phyloP scores from a whole-genome alignment of 108 stramenopile genomes.

The Nannochloropsis oceanica region DNA sequence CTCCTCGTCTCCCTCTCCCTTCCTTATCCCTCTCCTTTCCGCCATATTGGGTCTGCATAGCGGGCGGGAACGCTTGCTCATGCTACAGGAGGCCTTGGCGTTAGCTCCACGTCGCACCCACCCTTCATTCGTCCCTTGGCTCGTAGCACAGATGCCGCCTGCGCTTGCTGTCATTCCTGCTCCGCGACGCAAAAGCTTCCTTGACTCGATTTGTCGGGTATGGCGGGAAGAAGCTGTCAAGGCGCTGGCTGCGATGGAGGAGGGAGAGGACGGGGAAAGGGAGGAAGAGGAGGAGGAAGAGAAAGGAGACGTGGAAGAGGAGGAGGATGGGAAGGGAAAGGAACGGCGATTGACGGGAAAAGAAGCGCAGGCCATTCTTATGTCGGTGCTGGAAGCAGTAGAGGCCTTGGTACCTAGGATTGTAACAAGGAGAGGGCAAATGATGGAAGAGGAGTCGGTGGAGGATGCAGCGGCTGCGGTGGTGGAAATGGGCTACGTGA shows the following conservation, averaged over 20 bases:
- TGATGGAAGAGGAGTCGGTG: not conserved
- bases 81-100: not conserved
- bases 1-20: not conserved
- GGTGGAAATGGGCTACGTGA: not conserved
- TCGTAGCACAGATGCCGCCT: not conserved
- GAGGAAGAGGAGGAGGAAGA: not conserved
- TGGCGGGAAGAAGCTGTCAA: not conserved
- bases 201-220: not conserved
- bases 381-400: not conserved
- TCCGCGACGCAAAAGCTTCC: not conserved
- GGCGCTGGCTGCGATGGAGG: not conserved
- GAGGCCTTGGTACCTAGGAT: not conserved
- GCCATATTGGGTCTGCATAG: not conserved
- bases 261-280: not conserved
- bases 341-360: not conserved
- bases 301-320: not conserved
- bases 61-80: not conserved
- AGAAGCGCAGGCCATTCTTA: not conserved
- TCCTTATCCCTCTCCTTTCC: not conserved
- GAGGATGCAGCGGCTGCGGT: not conserved
- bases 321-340: not conserved
- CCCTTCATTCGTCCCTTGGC: not conserved
- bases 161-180: not conserved
- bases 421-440: not conserved
- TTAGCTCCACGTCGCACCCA: not conserved